Percentiles rank a stretch among this genome's conserved stretches.
Evolutionary conservation across 108 stramenopile genomes (phyloP).

Genomic region (Chaetoceros tenuissimus): DNA sequence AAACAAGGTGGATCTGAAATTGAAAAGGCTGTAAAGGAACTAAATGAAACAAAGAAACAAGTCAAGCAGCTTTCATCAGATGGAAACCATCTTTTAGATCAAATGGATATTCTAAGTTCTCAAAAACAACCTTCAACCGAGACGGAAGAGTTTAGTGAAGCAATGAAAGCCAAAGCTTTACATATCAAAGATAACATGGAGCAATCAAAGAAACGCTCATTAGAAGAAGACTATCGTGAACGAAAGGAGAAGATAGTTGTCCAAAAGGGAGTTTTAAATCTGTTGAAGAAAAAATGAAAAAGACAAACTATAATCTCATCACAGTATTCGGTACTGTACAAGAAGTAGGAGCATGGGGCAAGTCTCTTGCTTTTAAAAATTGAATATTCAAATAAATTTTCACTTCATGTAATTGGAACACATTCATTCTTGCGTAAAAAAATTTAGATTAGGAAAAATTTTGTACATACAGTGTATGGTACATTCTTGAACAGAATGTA

Average conservation of each 20-base stretch:
- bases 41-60: neutral
- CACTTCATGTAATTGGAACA: no score
- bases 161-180: neutral
- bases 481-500: no score
- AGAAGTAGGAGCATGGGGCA: no score
- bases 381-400: no score
- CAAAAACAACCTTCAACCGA: neutral
- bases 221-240: neutral
- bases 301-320: no score
- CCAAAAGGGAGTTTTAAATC: neutral
- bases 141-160: neutral
- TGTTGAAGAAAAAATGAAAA: no score
- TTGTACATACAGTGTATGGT: no score
- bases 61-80: neutral
- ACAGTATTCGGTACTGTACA: no score
- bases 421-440: no score
- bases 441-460: no score
- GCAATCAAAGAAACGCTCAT: neutral
- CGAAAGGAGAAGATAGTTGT: neutral
- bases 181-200: neutral
- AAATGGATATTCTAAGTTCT: neutral
- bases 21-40: neutral
- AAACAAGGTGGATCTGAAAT: neutral
- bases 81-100: neutral
- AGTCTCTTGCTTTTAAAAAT: no score